Conservation (phyloP, 2,329 filamentous ascomycete genomes). For the Verticillium albo-atrum region DNA sequence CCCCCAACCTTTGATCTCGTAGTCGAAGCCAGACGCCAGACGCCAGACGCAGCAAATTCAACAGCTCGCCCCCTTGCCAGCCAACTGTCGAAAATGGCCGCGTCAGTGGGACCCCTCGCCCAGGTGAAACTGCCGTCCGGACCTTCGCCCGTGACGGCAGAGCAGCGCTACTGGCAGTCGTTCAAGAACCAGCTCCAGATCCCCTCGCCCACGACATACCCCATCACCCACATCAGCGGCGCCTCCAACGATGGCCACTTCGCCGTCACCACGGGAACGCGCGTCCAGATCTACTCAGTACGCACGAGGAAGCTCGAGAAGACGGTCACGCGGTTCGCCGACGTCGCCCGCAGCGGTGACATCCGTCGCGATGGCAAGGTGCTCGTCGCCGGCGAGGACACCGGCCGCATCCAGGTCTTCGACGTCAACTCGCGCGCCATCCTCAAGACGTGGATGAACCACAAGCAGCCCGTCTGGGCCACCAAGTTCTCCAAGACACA, state of each 20-base stretch:
- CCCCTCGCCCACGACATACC: slow-evolving; percentile 84
- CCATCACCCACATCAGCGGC: slow-evolving; percentile 84
- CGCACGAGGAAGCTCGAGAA: slow-evolving; percentile 88
- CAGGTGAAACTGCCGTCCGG: slow-evolving; percentile 79
- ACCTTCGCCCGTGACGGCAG: slow-evolving; percentile 77
- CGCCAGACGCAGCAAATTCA: not conserved
- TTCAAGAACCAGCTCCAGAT: slow-evolving; percentile 91
- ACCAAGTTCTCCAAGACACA: slow-evolving; percentile 90
- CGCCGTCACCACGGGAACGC: slow-evolving; percentile 88
- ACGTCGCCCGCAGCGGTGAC: slow-evolving; percentile 84
- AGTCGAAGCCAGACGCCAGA: not conserved
- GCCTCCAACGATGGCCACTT: slow-evolving; percentile 64
- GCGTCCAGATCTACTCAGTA: slow-evolving; percentile 90
- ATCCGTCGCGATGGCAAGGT: slow-evolving; percentile 85
- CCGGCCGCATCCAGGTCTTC: slow-evolving; percentile 90
- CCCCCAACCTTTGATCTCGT: not conserved
- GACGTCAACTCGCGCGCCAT: slow-evolving; percentile 86
- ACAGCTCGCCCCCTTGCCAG: not conserved
- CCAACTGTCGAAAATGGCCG: slow-evolving; percentile 60
- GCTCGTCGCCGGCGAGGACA: slow-evolving; percentile 86
- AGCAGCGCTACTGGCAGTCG: slow-evolving; percentile 93
- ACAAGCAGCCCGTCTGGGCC: slow-evolving; percentile 91
- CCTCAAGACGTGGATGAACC: slow-evolving; percentile 89
- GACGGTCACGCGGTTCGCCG: slow-evolving; percentile 90
- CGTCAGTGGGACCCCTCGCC: slow-evolving; percentile 75